A percentile compares a stretch with the other conserved stretches of the same genome.
These are phyloP conservation scores for Didymosphaeria variabile DNA, from an alignment of 2,329 filamentous ascomycete genomes.

Conservation along the genomic window DNA sequence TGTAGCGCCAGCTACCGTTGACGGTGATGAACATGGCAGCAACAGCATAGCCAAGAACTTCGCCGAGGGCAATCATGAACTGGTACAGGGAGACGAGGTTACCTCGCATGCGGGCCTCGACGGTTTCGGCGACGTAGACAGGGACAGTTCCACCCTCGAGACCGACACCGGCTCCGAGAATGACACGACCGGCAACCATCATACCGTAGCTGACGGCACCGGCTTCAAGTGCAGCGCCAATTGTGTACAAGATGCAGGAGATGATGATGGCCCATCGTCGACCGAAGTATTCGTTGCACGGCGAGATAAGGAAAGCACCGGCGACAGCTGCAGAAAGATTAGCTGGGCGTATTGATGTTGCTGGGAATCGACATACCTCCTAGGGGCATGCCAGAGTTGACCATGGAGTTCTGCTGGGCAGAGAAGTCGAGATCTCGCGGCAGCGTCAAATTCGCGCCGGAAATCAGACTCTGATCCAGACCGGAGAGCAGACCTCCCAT, in stretches of 20 bases:
- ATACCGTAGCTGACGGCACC: slow-evolving; percentile 74
- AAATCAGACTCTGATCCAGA: slow-evolving; percentile 77
- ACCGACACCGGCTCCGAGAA: slow-evolving; percentile 75
- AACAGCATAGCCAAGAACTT: slow-evolving; percentile 76
- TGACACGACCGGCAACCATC: slow-evolving; percentile 73
- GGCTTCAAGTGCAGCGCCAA: slow-evolving; percentile 74
- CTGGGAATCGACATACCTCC: slow-evolving; percentile 51
- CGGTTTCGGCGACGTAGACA: slow-evolving; percentile 77
- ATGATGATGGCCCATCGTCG: slow-evolving; percentile 74
- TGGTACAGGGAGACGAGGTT: slow-evolving; percentile 79
- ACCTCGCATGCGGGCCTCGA: slow-evolving; percentile 72
- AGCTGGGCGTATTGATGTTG: slow-evolving; percentile 13
- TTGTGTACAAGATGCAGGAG: slow-evolving; percentile 73
- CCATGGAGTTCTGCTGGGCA: slow-evolving; percentile 67
- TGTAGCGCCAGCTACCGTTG: slow-evolving; percentile 75
- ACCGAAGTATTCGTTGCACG: slow-evolving; percentile 73
- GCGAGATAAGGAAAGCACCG: slow-evolving; percentile 72
- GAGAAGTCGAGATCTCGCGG: slow-evolving; percentile 66
- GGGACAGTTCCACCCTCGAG: slow-evolving; percentile 78
- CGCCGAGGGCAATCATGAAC: slow-evolving; percentile 78
- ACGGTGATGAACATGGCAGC: slow-evolving; percentile 78
- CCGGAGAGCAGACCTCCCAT: slow-evolving; percentile 78
- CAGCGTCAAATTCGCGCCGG: slow-evolving; percentile 73
- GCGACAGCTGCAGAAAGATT: slow-evolving; percentile 62
- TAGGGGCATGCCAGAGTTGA: slow-evolving; percentile 75